Evolutionary conservation across 176 grass and related monocot genomes (phyloP), one percentile per base, ranked within the genome.

Genomic region (Cenchrus americanus): DNA sequence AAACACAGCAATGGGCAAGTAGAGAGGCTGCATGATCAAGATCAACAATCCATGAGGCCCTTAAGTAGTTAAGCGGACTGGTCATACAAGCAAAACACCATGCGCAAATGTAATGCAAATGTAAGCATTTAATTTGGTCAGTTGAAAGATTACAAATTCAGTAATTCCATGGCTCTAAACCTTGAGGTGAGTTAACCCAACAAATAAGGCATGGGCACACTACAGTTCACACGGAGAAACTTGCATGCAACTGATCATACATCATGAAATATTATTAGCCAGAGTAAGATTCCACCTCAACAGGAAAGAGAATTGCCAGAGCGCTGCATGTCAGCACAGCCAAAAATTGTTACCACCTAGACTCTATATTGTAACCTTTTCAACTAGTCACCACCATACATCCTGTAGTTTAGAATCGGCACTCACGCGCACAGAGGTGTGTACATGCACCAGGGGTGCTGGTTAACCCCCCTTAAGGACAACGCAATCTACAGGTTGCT

Each of bases 291-390:
- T 73, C 44, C 65, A 67, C 44, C 65, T 63, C 8, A 69, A 71
- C 4, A 0, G 2, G 3, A 13, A 77, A 34, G 22, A 44, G 23
- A 57, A 88, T 32, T 86, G 69, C 26, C 75, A 62, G 66, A 78
- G 80, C 80, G 46, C 53, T 77, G 54, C 14, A 68, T 58, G n/a
- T n/a, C 18, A 58, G 54, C 21, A 22, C 42, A 34, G 15, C 15
- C 47, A 52, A 59, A 19, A 69, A 44, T 3, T 30, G 67, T 77
- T 15, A 21, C 41, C 14, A 55, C 3, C 9, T 27, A 44, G 23
- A 69, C 34, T 79, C 34, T 79, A 54, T 21, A 67, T n/a, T 58
- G 49, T 37, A 77, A 65, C 12, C 19, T 51, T 65, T n/a, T 77
- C 61, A 64, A 67, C 61, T 9, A 70, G 46, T 71, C 41, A 62